phyloP scores from a whole-genome alignment of 1,284 basidiomycete species.

The Schizophyllum amplum region DNA sequence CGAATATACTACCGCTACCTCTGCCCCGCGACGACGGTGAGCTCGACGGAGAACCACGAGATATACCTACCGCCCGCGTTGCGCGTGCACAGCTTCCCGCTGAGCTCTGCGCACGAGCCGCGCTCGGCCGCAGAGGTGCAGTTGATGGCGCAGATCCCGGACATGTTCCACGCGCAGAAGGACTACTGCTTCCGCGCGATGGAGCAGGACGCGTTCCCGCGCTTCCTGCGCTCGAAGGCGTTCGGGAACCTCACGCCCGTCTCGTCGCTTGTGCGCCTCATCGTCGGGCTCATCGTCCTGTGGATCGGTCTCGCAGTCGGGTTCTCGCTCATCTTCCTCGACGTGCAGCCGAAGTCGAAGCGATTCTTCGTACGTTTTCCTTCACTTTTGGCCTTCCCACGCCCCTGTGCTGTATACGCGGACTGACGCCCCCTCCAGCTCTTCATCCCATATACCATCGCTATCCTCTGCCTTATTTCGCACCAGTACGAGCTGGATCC shows the following conservation, averaged over 20 bases:
- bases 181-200: constrained; percentile 96
- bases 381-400: neutral
- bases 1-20: constrained; percentile 94
- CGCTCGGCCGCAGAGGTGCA: constrained; percentile 62
- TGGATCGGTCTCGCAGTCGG: constrained; percentile 90
- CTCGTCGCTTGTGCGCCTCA: constrained; percentile 77
- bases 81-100: constrained; percentile 73
- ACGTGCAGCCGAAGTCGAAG: constrained; percentile 82
- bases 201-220: constrained; percentile 96
- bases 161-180: constrained; percentile 96
- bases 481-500: constrained; percentile 97
- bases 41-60: constrained; percentile 72
- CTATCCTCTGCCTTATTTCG: constrained; percentile 83
- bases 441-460: constrained; percentile 91
- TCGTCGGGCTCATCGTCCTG: constrained; percentile 77
- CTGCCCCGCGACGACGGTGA: constrained; percentile 57
- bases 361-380: constrained; percentile 81
- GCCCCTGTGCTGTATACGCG: constrained; percentile 2
- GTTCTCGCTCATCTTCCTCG: constrained; percentile 91
- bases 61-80: constrained; percentile 90
- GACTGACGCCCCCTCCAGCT: constrained; percentile 52
- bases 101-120: constrained; percentile 64
- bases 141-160: constrained; percentile 85
- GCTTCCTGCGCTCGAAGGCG: constrained; percentile 92
- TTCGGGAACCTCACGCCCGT: constrained; percentile 95